Percentiles rank a stretch among this genome's conserved stretches.
These are phyloP conservation scores for Datura wrightii DNA, from an alignment of 257 asterid species.

Conservation along the genomic window DNA sequence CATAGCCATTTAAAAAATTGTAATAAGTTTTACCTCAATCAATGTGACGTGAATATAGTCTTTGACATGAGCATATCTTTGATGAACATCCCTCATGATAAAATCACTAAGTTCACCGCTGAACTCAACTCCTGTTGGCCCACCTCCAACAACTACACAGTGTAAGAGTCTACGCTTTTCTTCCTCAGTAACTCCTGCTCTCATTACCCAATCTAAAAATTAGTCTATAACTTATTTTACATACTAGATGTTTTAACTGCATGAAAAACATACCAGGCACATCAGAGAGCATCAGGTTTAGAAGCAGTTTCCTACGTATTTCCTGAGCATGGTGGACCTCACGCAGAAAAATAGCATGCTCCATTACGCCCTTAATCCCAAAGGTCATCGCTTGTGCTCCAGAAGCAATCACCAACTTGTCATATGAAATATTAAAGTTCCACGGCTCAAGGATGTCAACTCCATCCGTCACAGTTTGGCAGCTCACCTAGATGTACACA, in stretches of 20 bases:
- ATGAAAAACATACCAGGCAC: slow-evolving; percentile 64
- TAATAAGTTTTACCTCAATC: slow-evolving; percentile 63
- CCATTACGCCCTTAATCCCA: slow-evolving; percentile 83
- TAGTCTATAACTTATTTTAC: background rate
- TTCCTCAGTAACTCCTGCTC: slow-evolving; percentile 74
- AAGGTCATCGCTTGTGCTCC: slow-evolving; percentile 95
- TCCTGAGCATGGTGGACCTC: slow-evolving; percentile 98
- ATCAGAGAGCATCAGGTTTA: slow-evolving; percentile 90
- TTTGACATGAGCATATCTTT: slow-evolving; percentile 86
- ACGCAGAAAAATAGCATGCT: slow-evolving; percentile 87
- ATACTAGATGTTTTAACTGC: background rate
- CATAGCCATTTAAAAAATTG: background rate
- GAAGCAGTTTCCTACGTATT: slow-evolving; percentile 79
- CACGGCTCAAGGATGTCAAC: slow-evolving; percentile 61
- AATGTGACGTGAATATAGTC: slow-evolving; percentile 84
- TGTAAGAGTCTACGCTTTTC: slow-evolving; percentile 89
- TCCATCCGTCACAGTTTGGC: slow-evolving; percentile 85
- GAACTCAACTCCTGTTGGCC: slow-evolving; percentile 97
- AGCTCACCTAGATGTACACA: slow-evolving; percentile 53
- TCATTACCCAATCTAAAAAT: background rate
- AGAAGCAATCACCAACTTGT: slow-evolving; percentile 83
- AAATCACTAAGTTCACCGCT: slow-evolving; percentile 97
- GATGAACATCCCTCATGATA: slow-evolving; percentile 80
- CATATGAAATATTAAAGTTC: slow-evolving; percentile 76
- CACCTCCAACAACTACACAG: slow-evolving; percentile 97